These are phyloP conservation scores for Neonectria punicea DNA, from an alignment of 2,329 filamentous ascomycete species.

Conservation along the genomic window DNA sequence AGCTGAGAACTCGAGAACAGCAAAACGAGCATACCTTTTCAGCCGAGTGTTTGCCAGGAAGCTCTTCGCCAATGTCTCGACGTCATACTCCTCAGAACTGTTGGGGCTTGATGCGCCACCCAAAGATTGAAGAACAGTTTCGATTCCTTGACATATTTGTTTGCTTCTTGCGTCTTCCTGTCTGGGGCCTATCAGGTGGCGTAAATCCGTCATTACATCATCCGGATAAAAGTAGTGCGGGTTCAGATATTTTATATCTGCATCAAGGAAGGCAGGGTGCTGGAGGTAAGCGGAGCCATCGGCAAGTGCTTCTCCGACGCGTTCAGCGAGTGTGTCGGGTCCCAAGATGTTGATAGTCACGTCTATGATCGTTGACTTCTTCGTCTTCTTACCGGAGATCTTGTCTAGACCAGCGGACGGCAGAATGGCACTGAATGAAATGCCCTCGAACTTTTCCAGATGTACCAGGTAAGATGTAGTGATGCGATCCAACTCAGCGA, in stretches of 20 bases:
- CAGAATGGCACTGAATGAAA: neutral
- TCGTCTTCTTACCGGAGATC: neutral
- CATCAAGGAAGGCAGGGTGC: neutral
- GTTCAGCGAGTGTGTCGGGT: neutral
- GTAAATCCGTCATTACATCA: neutral
- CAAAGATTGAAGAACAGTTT: neutral
- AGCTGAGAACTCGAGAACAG: neutral
- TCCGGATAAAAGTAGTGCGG: neutral
- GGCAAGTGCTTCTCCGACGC: neutral
- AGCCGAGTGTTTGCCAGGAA: neutral
- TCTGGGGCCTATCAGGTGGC: neutral
- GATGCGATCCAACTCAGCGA: neutral
- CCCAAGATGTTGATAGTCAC: neutral
- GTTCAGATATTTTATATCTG: neutral
- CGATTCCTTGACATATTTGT: neutral
- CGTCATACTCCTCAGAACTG: neutral
- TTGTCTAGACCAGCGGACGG: neutral
- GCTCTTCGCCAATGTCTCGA: neutral
- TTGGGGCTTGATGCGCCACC: neutral
- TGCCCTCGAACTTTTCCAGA: neutral
- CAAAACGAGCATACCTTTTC: neutral
- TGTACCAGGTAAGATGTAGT: neutral
- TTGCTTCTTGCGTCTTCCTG: neutral
- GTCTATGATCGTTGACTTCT: neutral
- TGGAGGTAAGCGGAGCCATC: neutral